A percentile compares a stretch with the other conserved stretches of the same genome.
Conservation (phyloP, 176 grass and related monocot genomes). For the Poa pratensis region DNA sequence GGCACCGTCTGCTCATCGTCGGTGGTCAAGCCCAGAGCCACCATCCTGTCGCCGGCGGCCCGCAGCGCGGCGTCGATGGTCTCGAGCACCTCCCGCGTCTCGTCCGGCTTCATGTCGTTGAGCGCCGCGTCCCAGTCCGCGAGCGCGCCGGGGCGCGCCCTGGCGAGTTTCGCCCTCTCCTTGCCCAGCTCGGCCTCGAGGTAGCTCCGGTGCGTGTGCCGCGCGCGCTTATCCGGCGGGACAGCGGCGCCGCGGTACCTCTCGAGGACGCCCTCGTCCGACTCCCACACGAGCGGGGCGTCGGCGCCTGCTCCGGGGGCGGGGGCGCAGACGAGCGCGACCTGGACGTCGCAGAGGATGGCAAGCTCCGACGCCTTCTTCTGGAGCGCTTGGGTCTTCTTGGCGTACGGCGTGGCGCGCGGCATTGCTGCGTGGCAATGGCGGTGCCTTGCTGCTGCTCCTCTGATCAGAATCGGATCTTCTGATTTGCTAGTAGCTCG, state of each 20-base stretch:
- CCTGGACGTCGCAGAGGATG: constrained; percentile 21
- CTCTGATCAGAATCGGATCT: not conserved
- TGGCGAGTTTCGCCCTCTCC: constrained; percentile 41
- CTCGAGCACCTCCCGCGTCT: not conserved
- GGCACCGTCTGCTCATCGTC: not conserved
- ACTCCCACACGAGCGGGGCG: constrained; percentile 28
- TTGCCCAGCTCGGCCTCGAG: not conserved
- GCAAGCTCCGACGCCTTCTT: constrained; percentile 35
- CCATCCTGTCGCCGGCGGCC: not conserved
- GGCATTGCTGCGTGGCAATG: constrained; percentile 1
- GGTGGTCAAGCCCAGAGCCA: not conserved
- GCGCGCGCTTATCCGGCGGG: not conserved
- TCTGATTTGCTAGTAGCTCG: not conserved
- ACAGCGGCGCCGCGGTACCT: constrained; percentile 19
- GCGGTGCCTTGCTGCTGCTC: not conserved
- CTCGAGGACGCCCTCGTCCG: constrained; percentile 31
- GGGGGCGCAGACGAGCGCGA: constrained; percentile 25
- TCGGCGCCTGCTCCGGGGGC: not conserved
- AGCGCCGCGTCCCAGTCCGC: constrained; percentile 28
- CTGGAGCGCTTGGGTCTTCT: not conserved
- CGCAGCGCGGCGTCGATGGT: constrained; percentile 11
- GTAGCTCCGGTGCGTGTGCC: constrained; percentile 29
- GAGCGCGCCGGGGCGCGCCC: constrained; percentile 13
- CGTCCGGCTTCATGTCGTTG: not conserved
- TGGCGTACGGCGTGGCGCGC: not conserved